phyloP scores from a whole-genome alignment of 2,329 filamentous ascomycete species.

The Colletotrichum spinosum region DNA sequence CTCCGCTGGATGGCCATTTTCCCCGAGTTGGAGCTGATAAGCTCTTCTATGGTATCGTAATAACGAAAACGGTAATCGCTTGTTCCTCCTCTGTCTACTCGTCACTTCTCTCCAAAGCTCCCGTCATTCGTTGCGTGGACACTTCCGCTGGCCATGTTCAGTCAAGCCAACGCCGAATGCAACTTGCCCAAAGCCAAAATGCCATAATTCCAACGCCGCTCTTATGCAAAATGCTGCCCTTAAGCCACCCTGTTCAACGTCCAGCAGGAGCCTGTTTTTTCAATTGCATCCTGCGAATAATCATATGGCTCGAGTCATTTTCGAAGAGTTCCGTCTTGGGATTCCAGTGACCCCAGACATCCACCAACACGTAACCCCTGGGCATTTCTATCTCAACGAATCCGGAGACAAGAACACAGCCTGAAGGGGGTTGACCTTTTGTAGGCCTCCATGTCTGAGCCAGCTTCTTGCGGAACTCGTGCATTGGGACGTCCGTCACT shows the following conservation, averaged over 20 bases:
- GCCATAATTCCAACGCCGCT: conserved; percentile 33
- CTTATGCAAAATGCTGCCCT: conserved; percentile 24
- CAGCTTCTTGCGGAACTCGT: conserved; percentile 36
- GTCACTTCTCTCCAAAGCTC: conserved; percentile 2
- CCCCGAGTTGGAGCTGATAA: not conserved
- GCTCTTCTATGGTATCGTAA: conserved; percentile 34
- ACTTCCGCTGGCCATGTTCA: conserved; percentile 7
- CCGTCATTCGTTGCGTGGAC: not conserved
- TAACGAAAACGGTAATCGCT: conserved; percentile 31
- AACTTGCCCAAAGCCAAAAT: conserved; percentile 14
- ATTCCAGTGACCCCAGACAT: conserved; percentile 66
- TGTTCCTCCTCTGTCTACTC: conserved; percentile 14
- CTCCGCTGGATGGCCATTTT: too few species aligned
- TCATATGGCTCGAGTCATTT: conserved; percentile 22
- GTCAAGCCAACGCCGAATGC: conserved; percentile 21
- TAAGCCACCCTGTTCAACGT: not conserved
- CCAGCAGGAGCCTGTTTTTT: conserved; percentile 37
- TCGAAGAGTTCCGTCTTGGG: conserved; percentile 62
- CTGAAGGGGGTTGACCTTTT: conserved; percentile 58
- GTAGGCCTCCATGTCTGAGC: conserved; percentile 59
- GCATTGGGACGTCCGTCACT: conserved; percentile 33
- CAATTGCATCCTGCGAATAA: conserved; percentile 35
- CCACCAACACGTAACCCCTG: conserved; percentile 59
- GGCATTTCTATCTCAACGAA: conserved; percentile 64
- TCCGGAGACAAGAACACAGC: conserved; percentile 65